Evolutionary conservation across 495 filamentous ascomycete genomes (phyloP).

Genomic region (Podospora bellae-mahoneyi): DNA sequence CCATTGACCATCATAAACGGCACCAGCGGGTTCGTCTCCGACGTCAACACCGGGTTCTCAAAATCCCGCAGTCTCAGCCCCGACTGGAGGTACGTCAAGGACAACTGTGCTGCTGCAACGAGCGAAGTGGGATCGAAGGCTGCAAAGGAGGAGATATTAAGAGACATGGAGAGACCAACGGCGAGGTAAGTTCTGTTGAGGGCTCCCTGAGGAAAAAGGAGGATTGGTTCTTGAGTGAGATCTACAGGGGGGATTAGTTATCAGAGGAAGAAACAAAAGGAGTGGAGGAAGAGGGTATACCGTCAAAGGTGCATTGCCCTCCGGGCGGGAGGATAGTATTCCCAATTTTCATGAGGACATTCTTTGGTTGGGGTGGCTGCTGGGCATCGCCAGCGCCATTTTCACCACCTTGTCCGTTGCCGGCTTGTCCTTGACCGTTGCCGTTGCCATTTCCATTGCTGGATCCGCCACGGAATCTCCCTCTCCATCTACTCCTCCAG

Average conservation of each 20-base stretch:
- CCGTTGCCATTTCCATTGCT: background rate
- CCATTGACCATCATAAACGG: conserved; percentile 16
- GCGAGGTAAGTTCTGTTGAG: conserved; percentile 24
- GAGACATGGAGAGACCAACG: conserved; percentile 14
- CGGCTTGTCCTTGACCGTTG: background rate
- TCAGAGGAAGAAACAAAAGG: background rate
- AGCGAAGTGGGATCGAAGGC: conserved; percentile 11
- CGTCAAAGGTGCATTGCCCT: conserved; percentile 16
- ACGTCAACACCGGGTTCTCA: conserved; percentile 12
- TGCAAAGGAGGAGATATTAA: conserved; percentile 18
- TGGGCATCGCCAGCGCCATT: background rate
- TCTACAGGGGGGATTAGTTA: conserved; percentile 6
- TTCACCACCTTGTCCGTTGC: background rate
- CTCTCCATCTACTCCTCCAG: conserved; percentile 2
- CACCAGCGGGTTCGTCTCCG: conserved; percentile 22
- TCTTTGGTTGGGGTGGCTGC: background rate
- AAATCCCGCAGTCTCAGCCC: conserved; percentile 5
- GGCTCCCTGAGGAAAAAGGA: conserved; percentile 16
- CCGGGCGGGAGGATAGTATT: conserved; percentile 17
- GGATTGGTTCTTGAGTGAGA: conserved; percentile 16
- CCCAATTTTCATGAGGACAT: conserved; percentile 1
- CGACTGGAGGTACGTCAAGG: conserved; percentile 21
- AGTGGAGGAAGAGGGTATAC: conserved; percentile 7
- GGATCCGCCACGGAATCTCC: background rate
- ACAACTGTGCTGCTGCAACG: conserved; percentile 11